Evolutionary conservation across 192 early-diverging fungal genomes (phyloP), one percentile per base, ranked within the genome.

Genomic region (Phlyctochytrium planicorne): DNA sequence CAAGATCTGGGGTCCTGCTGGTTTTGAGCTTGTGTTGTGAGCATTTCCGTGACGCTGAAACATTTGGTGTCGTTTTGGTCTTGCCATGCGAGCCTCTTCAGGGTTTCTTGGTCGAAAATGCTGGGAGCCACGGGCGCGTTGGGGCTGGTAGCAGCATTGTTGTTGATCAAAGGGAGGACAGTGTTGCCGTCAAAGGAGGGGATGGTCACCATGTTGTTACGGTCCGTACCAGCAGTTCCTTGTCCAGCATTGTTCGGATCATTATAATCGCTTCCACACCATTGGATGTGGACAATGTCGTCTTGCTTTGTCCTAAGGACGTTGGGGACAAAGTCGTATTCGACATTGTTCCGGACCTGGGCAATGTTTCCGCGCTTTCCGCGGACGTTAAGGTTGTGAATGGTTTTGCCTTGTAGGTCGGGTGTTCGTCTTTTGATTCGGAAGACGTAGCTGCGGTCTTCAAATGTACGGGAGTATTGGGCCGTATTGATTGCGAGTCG

Each of bases 311-410:
- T 56, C 29, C 47, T 29, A 0, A 77, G 2, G 24, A 33, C 55
- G 24, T 67, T 55, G 30, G 77, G 77, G 24, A 76, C 77, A 64
- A 78, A 78, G 60, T 78, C 74, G 50, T 78, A 78, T 62, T 78
- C 77, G 3, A 78, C 77, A 16, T 59, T 25, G 2, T 68, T 68
- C 40, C 73, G 72, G 1, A 77, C 74, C 60, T 78, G 73, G 3
- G 69, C 73, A 33, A 78, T 78, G 33, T 78, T 78, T 10, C 77
- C 77, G 23, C 77, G 53, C 34, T 70, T 47, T 6, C 77, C 77
- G 34, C 74, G 63, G 3, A 78, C 74, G 30, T 78, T 78, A n/a
- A 78, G 68, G 66, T 78, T 78, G 62, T 65, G 52, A 30, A 72
- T 59, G 3, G 60, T 52, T 27, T 67, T 76, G 47, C 68, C 47